Conservation (phyloP, 495 filamentous ascomycete genomes). For the Cairneyella variabilis region DNA sequence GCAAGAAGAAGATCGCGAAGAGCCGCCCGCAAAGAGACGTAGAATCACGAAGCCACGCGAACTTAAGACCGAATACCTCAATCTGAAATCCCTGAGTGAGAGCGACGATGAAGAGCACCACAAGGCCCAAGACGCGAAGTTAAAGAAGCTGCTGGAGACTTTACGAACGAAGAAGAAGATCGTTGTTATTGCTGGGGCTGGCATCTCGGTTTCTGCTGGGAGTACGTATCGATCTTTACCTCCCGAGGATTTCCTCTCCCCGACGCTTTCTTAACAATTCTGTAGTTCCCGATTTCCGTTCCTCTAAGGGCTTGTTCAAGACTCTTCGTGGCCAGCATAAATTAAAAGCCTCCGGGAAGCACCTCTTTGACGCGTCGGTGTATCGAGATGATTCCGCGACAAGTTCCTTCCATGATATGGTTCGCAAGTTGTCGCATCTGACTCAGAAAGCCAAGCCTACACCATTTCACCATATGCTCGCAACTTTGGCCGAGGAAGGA, state of each 20-base stretch:
- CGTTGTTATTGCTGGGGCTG: constrained; percentile 92
- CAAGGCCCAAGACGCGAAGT: constrained; percentile 36
- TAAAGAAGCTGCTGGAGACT: constrained; percentile 68
- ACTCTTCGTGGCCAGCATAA: constrained; percentile 80
- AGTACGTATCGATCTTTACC: constrained; percentile 56
- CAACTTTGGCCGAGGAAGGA: constrained; percentile 81
- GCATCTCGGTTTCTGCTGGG: constrained; percentile 93
- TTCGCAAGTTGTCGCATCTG: constrained; percentile 76
- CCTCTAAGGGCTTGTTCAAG: constrained; percentile 80
- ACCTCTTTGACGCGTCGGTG: constrained; percentile 95
- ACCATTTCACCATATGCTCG: constrained; percentile 88
- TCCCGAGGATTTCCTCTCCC: not conserved
- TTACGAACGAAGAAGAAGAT: constrained; percentile 90
- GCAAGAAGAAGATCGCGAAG: constrained; percentile 40
- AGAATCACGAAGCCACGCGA: constrained; percentile 64
- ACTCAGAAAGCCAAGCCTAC: constrained; percentile 76
- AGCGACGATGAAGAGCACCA: constrained; percentile 41
- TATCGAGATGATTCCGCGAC: constrained; percentile 88
- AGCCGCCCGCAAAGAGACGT: constrained; percentile 67
- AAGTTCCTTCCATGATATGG: constrained; percentile 90
- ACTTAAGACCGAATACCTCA: constrained; percentile 67
- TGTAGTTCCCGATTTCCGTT: constrained; percentile 94
- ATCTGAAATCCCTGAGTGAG: constrained; percentile 51
- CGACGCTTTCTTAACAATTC: constrained; percentile 2
- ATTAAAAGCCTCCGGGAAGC: constrained; percentile 88